Conservation (phyloP, 441 rosid species). For the Bocquillonia castaneifolia region DNA sequence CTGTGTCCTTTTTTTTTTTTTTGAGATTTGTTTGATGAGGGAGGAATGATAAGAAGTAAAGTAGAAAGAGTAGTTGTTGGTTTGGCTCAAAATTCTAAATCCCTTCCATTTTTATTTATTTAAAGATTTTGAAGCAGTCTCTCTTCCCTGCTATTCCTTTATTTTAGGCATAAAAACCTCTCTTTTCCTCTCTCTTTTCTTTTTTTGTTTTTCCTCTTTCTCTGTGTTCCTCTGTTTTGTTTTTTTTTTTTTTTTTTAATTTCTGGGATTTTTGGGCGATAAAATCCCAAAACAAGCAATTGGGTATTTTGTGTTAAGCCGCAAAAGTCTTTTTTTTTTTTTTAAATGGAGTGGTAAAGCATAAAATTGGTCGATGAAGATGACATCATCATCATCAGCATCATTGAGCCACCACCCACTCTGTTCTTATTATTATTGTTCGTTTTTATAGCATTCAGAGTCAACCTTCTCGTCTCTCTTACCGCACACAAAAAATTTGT, state of each 20-base stretch:
- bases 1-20: not conserved
- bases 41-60: not conserved
- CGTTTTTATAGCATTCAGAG: slow-evolving; percentile 12
- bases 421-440: not conserved
- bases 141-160: not conserved
- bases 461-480: slow-evolving; percentile 31
- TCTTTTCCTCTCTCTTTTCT: not conserved
- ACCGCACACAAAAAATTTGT: not conserved
- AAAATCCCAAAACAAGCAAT: not conserved
- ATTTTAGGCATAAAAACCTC: slow-evolving; percentile 7
- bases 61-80: not conserved
- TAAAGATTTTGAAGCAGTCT: slow-evolving; percentile 23
- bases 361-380: slow-evolving; percentile 11
- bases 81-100: slow-evolving; percentile 1
- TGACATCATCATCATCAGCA: slow-evolving; percentile 14
- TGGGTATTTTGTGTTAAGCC: slow-evolving; percentile 17
- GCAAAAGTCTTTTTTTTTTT: not conserved
- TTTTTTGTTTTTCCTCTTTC: not conserved
- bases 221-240: not conserved
- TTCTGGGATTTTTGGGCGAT: not conserved
- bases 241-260: not conserved
- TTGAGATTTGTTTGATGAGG: too few relatives aligned
- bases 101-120: not conserved
- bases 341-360: not conserved
- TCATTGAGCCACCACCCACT: slow-evolving; percentile 19